These are phyloP conservation scores for Hygrophorus pudorinus DNA, from an alignment of 768 basidiomycete genomes.

Conservation along the genomic window DNA sequence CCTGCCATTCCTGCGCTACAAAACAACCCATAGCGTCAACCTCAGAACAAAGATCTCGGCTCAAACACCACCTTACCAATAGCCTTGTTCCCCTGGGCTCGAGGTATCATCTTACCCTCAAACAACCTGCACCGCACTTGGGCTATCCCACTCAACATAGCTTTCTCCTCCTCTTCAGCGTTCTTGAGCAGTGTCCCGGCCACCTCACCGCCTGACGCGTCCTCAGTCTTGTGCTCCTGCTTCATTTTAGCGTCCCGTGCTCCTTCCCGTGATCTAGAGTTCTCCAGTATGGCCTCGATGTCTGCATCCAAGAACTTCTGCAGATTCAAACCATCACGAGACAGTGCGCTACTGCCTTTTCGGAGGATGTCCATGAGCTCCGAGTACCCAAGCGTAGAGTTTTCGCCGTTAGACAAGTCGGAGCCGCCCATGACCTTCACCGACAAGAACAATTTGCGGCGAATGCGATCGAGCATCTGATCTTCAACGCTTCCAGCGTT, in stretches of 20 bases:
- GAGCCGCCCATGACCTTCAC: slow-evolving; percentile 49
- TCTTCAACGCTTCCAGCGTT: slow-evolving; percentile 66
- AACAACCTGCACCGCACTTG: slow-evolving; percentile 50
- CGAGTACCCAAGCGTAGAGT: slow-evolving; percentile 23
- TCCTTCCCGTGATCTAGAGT: slow-evolving; percentile 33
- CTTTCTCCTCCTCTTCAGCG: slow-evolving; percentile 45
- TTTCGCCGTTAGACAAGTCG: slow-evolving; percentile 12
- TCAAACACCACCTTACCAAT: slow-evolving; percentile 24
- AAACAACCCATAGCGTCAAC: slow-evolving; percentile 22
- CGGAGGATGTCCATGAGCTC: slow-evolving; percentile 50
- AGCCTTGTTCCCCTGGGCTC: slow-evolving; percentile 13
- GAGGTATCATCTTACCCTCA: slow-evolving; percentile 37
- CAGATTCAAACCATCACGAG: slow-evolving; percentile 29
- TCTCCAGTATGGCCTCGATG: slow-evolving; percentile 33
- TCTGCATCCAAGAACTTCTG: slow-evolving; percentile 33
- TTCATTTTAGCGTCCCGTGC: slow-evolving; percentile 36
- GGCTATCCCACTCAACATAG: slow-evolving; percentile 43
- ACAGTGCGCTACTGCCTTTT: slow-evolving; percentile 47
- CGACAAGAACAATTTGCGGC: slow-evolving; percentile 60
- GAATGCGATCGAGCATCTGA: slow-evolving; percentile 63
- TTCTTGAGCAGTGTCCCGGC: slow-evolving; percentile 23
- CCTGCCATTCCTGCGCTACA: slow-evolving; percentile 31
- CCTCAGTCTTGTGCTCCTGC: slow-evolving; percentile 22
- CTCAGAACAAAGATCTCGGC: too few species aligned
- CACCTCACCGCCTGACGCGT: slow-evolving; percentile 6